phyloP scores from a whole-genome alignment of 129 eudicot genomes.

The Tanacetum coccineum region DNA sequence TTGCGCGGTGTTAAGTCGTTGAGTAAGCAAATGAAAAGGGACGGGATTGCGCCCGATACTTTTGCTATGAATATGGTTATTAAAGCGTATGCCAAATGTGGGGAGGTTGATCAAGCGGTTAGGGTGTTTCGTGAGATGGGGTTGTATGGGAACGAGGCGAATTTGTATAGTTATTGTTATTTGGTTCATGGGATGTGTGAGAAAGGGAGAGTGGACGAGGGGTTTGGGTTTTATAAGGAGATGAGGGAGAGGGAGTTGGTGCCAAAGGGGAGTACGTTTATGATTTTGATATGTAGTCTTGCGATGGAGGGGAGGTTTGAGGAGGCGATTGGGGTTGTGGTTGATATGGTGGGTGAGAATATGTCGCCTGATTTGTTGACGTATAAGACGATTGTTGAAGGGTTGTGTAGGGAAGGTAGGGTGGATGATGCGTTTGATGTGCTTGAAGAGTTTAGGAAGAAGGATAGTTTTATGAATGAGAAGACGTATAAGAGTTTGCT shows the following conservation, averaged over 20 bases:
- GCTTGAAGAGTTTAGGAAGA: constrained; percentile 66
- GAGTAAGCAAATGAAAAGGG: constrained; percentile 72
- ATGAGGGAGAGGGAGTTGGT: constrained; percentile 68
- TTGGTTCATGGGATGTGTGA: constrained; percentile 76
- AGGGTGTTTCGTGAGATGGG: constrained; percentile 78
- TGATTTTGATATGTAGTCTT: constrained; percentile 78
- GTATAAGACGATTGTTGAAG: constrained; percentile 75
- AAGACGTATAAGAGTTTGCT: constrained; percentile 62
- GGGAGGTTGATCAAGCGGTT: constrained; percentile 62
- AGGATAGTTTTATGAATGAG: constrained; percentile 72
- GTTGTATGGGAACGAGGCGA: constrained; percentile 71
- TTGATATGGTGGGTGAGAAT: constrained; percentile 63
- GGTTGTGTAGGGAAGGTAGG: constrained; percentile 76
- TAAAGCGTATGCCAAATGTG: constrained; percentile 69
- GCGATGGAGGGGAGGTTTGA: constrained; percentile 74
- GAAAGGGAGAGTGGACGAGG: constrained; percentile 75
- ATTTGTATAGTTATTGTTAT: constrained; percentile 62
- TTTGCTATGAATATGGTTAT: constrained; percentile 68
- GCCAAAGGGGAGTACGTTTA: constrained; percentile 56
- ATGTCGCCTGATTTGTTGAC: constrained; percentile 86
- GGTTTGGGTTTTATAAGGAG: constrained; percentile 60
- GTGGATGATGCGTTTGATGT: constrained; percentile 60
- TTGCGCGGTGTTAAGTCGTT: constrained; percentile 62
- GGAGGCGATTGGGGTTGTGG: constrained; percentile 45
- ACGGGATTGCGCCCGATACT: constrained; percentile 76